phyloP scores from a whole-genome alignment of 1,284 basidiomycete genomes.

The Heliocybe sulcata region DNA sequence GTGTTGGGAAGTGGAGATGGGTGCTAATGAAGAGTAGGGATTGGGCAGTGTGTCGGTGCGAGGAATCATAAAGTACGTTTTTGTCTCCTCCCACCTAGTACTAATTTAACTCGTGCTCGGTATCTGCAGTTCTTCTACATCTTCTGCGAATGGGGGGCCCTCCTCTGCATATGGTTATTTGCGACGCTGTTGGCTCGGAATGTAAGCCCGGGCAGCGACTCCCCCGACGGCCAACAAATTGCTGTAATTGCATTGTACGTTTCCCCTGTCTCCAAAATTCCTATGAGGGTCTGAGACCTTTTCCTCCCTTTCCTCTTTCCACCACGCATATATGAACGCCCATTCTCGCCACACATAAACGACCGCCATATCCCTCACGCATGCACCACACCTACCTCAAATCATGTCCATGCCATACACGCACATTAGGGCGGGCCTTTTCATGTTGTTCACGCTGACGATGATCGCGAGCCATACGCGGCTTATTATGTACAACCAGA shows the following conservation, averaged over 20 bases:
- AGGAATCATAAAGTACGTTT: constrained; percentile 63
- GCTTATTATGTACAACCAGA: constrained; percentile 59
- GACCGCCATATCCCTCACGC: no score
- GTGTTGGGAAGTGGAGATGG: constrained; percentile 1
- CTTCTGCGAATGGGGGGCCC: constrained; percentile 53
- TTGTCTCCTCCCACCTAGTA: not conserved
- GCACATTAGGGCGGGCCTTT: constrained; percentile 58
- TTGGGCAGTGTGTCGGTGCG: constrained; percentile 80
- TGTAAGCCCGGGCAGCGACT: constrained; percentile 19
- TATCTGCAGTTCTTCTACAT: constrained; percentile 57
- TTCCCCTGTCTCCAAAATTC: not conserved
- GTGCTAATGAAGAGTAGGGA: constrained; percentile 35
- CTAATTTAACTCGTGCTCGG: not conserved
- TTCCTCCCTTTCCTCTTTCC: constrained; percentile 5
- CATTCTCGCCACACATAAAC: no score
- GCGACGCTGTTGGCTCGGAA: constrained; percentile 45
- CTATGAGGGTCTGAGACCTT: not conserved
- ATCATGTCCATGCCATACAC: no score
- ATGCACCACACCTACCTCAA: no score
- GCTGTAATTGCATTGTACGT: constrained; percentile 58
- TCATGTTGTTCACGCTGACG: constrained; percentile 59
- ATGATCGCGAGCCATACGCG: constrained; percentile 55
- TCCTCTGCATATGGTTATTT: constrained; percentile 56
- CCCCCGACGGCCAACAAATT: constrained; percentile 58
- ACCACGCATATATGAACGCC: no score